Conservation (phyloP, 306 rosid genomes). For the Sindora glabra region DNA sequence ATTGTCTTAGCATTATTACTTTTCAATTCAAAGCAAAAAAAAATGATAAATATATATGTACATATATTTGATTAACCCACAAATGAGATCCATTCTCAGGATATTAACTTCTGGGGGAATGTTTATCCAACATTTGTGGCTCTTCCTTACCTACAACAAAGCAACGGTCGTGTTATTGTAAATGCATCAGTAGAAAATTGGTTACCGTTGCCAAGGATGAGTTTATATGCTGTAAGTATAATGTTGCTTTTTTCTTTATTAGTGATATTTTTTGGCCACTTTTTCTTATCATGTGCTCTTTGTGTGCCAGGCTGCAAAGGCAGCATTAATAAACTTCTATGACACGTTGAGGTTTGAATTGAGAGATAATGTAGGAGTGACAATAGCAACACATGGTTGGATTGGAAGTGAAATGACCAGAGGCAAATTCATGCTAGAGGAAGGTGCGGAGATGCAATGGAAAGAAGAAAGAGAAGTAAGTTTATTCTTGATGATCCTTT, state of each 20-base stretch:
- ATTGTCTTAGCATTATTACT: too few relatives aligned
- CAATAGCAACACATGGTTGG: constrained; percentile 86
- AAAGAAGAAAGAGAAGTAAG: constrained; percentile 84
- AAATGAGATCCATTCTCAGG: constrained; percentile 50
- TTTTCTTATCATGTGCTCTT: neutral
- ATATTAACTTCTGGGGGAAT: constrained; percentile 86
- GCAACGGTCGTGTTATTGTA: constrained; percentile 58
- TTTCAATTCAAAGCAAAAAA: too few relatives aligned
- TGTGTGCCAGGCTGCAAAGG: constrained; percentile 58
- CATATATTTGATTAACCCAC: too few relatives aligned
- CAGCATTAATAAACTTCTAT: constrained; percentile 70
- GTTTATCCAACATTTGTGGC: constrained; percentile 78
- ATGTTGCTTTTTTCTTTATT: too few relatives aligned
- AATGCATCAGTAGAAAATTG: constrained; percentile 80
- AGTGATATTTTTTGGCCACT: too few relatives aligned
- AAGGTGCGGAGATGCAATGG: constrained; percentile 87
- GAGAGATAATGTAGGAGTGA: constrained; percentile 66
- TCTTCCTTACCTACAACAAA: constrained; percentile 68
- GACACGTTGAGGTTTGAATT: constrained; percentile 81
- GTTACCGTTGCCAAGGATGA: constrained; percentile 89
- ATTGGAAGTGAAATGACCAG: constrained; percentile 69
- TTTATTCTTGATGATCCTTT: neutral
- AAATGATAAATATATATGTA: too few relatives aligned
- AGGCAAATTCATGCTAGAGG: constrained; percentile 83
- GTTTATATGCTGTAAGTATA: constrained; percentile 69